Evolutionary conservation across 176 grass and related monocot species (phyloP).

Genomic region (Calamus simplicifolius): DNA sequence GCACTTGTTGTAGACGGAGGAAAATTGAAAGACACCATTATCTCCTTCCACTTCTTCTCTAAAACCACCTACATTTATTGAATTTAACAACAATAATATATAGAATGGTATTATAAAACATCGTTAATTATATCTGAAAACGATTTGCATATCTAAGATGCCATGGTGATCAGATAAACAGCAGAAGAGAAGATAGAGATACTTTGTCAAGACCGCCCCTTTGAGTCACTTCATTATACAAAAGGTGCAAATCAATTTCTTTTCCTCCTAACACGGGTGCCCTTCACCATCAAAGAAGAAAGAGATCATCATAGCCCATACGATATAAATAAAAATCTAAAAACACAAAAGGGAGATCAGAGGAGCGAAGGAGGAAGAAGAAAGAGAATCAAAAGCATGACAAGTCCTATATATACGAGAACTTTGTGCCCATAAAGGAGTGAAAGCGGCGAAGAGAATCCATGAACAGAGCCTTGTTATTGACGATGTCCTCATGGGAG

Average conservation of each 20-base stretch:
- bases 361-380: not conserved
- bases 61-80: slow-evolving; percentile 26
- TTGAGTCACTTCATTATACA: slow-evolving; percentile 47
- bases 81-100: not conserved
- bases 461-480: slow-evolving; percentile 30
- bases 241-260: slow-evolving; percentile 40
- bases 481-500: slow-evolving; percentile 24
- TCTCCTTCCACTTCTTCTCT: slow-evolving; percentile 53
- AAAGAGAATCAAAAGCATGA: no score
- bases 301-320: not conserved
- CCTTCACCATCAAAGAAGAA: slow-evolving; percentile 12
- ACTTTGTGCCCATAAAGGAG: slow-evolving; percentile 39
- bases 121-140: no score
- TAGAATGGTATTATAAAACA: no score
- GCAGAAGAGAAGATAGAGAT: not conserved
- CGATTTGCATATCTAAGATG: no score
- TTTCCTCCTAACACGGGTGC: slow-evolving; percentile 62
- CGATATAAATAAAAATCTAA: not conserved
- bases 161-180: no score
- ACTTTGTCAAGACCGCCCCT: slow-evolving; percentile 53
- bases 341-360: slow-evolving; percentile 1
- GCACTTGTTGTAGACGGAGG: slow-evolving; percentile 43
- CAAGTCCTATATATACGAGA: slow-evolving; percentile 25
- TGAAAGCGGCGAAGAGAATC: slow-evolving; percentile 37
- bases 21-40: slow-evolving; percentile 42